These are phyloP conservation scores for Solanum sitiens DNA, from an alignment of 257 asterid genomes.

Conservation along the genomic window DNA sequence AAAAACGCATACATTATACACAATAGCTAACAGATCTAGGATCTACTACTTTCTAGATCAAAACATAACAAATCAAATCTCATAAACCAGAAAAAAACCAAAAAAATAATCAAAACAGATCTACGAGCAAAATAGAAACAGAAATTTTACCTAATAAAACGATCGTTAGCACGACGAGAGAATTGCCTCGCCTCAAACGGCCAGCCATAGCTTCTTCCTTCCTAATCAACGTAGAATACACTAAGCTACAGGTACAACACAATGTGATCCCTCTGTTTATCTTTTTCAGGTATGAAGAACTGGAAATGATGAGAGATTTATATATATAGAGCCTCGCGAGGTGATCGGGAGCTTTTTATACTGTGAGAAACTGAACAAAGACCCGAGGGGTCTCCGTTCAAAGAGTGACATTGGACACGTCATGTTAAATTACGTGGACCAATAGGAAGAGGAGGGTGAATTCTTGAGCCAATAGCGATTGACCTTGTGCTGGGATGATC, in stretches of 20 bases:
- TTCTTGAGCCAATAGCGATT: constrained; percentile 11
- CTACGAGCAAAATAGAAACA: neutral
- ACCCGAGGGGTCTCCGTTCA: neutral
- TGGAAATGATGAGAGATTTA: neutral
- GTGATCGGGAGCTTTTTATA: neutral
- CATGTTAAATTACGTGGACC: constrained; percentile 22
- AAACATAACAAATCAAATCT: neutral
- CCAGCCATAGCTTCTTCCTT: constrained; percentile 15
- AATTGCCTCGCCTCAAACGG: constrained; percentile 20
- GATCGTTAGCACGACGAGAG: constrained; percentile 18
- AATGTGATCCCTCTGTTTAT: neutral
- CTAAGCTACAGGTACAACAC: neutral
- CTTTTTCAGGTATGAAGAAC: neutral
- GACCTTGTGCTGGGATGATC: constrained; percentile 15
- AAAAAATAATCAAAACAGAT: neutral
- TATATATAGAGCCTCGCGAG: neutral
- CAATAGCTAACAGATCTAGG: neutral
- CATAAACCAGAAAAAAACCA: neutral
- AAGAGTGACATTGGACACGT: neutral
- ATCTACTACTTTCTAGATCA: neutral
- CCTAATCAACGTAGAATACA: neutral
- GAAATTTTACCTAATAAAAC: constrained; percentile 16
- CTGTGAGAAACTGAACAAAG: neutral
- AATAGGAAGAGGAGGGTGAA: neutral
- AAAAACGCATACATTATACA: neutral